Conservation (phyloP, 345 rosid species). For the Pistacia atlantica region DNA sequence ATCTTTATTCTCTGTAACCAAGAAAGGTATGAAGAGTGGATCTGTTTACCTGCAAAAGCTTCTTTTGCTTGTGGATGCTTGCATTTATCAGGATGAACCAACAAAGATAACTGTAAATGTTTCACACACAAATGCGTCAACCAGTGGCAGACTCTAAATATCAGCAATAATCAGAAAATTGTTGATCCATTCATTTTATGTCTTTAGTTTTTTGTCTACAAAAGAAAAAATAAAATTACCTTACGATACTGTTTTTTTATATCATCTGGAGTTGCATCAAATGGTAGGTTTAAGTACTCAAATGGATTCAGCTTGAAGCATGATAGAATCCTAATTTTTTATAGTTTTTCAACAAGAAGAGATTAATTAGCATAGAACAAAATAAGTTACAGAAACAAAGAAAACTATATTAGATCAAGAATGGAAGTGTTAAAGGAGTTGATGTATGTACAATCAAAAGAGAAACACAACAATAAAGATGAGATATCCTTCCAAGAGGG, state of each 20-base stretch:
- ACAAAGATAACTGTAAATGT: constrained; percentile 64
- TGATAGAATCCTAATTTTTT: constrained; percentile 72
- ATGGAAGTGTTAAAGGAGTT: neutral
- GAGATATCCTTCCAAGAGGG: neutral
- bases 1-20: neutral
- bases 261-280: constrained; percentile 70
- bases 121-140: constrained; percentile 19
- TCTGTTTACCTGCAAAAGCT: constrained; percentile 80
- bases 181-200: too few species aligned
- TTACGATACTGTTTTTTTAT: constrained; percentile 91
- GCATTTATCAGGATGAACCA: constrained; percentile 99
- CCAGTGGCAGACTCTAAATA: constrained; percentile 6
- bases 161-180: neutral
- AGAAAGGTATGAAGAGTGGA: constrained; percentile 2
- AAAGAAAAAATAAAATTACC: constrained; percentile 41
- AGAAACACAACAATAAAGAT: neutral
- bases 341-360: neutral
- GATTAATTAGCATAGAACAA: constrained; percentile 9
- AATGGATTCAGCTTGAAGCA: constrained; percentile 97
- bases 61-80: constrained; percentile 98
- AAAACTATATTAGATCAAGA: neutral
- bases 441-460: neutral
- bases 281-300: constrained; percentile 80
- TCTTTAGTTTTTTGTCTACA: neutral
- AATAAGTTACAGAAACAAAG: neutral